These are phyloP conservation scores for Dipteronia sinensis DNA, from an alignment of 345 rosid species.

Conservation along the genomic window DNA sequence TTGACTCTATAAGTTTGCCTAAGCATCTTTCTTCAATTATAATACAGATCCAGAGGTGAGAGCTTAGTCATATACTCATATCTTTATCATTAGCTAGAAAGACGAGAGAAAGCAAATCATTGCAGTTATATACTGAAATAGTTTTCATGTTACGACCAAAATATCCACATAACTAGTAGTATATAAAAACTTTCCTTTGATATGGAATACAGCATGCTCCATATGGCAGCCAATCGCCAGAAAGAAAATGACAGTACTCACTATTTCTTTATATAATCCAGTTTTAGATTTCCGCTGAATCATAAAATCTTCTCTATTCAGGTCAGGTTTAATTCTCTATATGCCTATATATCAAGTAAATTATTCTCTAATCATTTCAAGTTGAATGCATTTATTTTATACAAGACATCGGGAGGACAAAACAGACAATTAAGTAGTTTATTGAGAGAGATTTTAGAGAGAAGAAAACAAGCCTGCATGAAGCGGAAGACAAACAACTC, in stretches of 20 bases:
- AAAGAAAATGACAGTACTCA: neutral
- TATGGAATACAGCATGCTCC: neutral
- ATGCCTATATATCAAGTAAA: neutral
- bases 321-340: neutral
- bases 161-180: neutral
- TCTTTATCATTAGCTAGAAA: neutral
- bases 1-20: neutral
- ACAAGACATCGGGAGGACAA: neutral
- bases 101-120: neutral
- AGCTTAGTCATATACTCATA: neutral
- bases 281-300: neutral
- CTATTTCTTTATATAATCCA: neutral
- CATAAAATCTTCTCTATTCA: neutral
- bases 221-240: neutral
- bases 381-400: neutral
- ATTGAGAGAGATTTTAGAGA: neutral
- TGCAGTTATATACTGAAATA: neutral
- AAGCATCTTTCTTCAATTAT: neutral
- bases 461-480: conserved; percentile 63
- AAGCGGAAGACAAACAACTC: conserved; percentile 90
- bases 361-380: neutral
- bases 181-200: neutral
- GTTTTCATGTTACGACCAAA: neutral
- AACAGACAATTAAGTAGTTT: neutral
- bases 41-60: neutral